Evolutionary conservation across 106 monocot genomes (phyloP).

Genomic region (Dendrobium huoshanense): DNA sequence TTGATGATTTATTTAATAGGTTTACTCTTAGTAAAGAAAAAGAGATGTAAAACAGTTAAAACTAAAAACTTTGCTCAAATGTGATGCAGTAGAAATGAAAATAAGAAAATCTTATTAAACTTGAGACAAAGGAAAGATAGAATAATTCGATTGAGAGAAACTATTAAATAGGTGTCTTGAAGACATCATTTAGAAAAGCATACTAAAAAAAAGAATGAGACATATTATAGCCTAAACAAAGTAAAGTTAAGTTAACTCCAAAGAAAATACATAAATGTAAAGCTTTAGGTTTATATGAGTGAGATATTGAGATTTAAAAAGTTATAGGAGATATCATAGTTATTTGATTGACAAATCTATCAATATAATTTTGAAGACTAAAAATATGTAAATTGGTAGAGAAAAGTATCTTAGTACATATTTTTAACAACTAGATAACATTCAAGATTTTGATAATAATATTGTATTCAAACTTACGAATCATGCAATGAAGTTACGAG

Average conservation of each 20-base stretch:
- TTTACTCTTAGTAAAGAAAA: not conserved
- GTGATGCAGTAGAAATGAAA: not conserved
- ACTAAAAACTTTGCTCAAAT: not conserved
- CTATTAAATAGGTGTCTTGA: not conserved
- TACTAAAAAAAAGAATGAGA: not conserved
- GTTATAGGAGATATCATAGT: too few species aligned
- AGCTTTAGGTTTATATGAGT: not conserved
- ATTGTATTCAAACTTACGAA: not conserved
- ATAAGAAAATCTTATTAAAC: not conserved
- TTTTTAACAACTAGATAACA: not conserved
- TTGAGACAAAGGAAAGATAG: not conserved
- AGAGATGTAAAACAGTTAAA: not conserved
- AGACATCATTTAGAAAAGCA: not conserved
- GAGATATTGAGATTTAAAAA: too few species aligned
- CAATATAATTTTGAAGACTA: not conserved
- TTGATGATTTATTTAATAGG: not conserved
- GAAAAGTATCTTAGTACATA: not conserved
- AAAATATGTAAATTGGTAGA: not conserved
- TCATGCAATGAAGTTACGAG: not conserved
- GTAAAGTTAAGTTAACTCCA: not conserved
- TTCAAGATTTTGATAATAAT: not conserved
- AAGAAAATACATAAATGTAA: not conserved
- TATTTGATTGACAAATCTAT: too few species aligned
- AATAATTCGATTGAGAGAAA: not conserved
- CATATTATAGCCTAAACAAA: not conserved